Conservation (phyloP, 306 rosid species). For the Glycine latifolia region DNA sequence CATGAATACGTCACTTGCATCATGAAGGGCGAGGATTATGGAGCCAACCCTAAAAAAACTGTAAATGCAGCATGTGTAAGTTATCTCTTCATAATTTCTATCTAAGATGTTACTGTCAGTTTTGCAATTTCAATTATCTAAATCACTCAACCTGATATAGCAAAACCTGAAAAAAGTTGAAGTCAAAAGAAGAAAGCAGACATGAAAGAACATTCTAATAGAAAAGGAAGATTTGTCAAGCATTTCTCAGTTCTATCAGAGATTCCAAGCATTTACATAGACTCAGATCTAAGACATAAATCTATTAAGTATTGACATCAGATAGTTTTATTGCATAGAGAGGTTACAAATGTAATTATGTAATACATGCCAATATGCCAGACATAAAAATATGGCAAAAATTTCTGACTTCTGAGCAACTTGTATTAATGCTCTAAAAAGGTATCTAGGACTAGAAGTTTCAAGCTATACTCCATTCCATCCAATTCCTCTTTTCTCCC, state of each 20-base stretch:
- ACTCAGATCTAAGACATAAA: slow-evolving; percentile 3
- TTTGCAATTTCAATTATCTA: slow-evolving; percentile 36
- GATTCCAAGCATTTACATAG: slow-evolving; percentile 28
- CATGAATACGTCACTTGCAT: slow-evolving; percentile 95
- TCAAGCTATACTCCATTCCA: not conserved
- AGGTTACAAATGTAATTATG: slow-evolving; percentile 1
- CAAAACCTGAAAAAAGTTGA: slow-evolving; percentile 24
- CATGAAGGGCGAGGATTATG: slow-evolving; percentile 87
- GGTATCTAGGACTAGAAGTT: slow-evolving; percentile 9
- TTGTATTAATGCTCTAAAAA: slow-evolving; percentile 2
- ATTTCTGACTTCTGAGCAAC: not conserved
- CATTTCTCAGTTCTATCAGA: slow-evolving; percentile 28
- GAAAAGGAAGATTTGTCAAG: slow-evolving; percentile 2
- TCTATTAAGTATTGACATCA: slow-evolving; percentile 3
- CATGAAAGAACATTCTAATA: slow-evolving; percentile 19
- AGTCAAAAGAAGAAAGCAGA: slow-evolving; percentile 10
- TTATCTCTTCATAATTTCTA: slow-evolving; percentile 41
- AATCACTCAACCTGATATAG: slow-evolving; percentile 26
- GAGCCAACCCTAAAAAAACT: slow-evolving; percentile 93
- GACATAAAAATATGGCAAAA: slow-evolving; percentile 13
- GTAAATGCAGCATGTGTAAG: slow-evolving; percentile 48
- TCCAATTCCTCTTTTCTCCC: not conserved
- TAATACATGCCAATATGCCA: slow-evolving; percentile 14
- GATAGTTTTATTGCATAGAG: not conserved
- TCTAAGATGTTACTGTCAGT: slow-evolving; percentile 21